Evolutionary conservation across 2,329 filamentous ascomycete species (phyloP), one percentile per base, ranked within the genome.

Genomic region (Aureobasidium sp.): DNA sequence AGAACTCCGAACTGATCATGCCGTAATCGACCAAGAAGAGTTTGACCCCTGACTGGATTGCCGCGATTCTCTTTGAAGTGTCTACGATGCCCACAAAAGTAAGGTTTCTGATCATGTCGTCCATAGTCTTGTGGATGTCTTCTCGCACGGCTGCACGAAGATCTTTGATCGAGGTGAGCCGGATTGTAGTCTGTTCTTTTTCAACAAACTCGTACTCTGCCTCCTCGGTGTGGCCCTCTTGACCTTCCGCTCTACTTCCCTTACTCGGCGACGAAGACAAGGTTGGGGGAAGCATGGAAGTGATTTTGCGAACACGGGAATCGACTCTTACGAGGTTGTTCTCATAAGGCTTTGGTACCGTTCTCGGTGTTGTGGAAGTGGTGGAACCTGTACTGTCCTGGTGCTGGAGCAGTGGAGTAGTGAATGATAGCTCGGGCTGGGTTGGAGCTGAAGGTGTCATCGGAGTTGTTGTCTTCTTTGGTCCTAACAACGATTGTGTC

Each of bases 61-160:
- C 91, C n/a, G 87, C 92, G 14, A 99, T 84, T 12, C 94, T 89
- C 55, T 91, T 87, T 44, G 82, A 84, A 70, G 93, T 89, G 70
- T 99, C 94, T 1, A 97, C 90, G 29, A 99, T 81, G 2, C 94
- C 94, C 52, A 99, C 90, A 73, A 97, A 99, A 0, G 90, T 96
- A 71, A 96, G 91, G 22, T 86, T 87, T 14, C 89, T 86, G 68
- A 97, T 90, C 15, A 94, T 85, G 63, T 97, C 91, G 0, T 90
- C 96, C 41, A 99, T 80, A 59, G 88, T 88, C 67, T 87, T 85
- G 74, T 99, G 91, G 80, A 92, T 90, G 3, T 85, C 81, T 39
- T 90, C 87, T 22, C 92, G 87, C 15, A 97, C 92, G 62, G 85
- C 82, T 15, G 88, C 84, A 25, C 93, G 90, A 14, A 99, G 84